Conservation (phyloP, 139 green algal species). For the Gonium pectorale region DNA sequence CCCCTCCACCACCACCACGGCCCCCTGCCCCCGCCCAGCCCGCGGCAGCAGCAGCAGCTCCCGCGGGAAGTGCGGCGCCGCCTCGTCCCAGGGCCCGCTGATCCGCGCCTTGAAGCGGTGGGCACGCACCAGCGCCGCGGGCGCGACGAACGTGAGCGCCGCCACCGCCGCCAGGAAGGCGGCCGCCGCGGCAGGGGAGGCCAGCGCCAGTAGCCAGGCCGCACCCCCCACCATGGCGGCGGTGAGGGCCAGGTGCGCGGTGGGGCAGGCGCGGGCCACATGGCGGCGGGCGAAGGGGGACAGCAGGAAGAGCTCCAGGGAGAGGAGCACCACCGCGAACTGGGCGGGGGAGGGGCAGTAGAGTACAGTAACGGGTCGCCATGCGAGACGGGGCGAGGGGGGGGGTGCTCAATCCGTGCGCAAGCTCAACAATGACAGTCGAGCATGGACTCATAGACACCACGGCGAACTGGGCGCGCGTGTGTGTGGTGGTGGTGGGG, state of each 20-base stretch:
- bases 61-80: conserved; percentile 71
- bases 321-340: conserved; percentile 83
- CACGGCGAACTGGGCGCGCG: no score
- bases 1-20: no score
- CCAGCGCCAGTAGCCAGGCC: conserved; percentile 41
- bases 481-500: no score
- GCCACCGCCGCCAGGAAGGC: conserved; percentile 34
- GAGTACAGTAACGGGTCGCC: no score
- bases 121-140: conserved; percentile 85
- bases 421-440: no score
- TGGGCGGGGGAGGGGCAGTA: no score
- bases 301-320: conserved; percentile 85
- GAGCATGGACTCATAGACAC: no score
- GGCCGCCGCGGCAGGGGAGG: conserved; percentile 56
- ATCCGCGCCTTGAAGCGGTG: conserved; percentile 94
- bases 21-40: background rate
- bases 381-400: no score
- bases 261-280: conserved; percentile 50
- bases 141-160: conserved; percentile 78
- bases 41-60: conserved; percentile 27
- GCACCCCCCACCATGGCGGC: conserved; percentile 44
- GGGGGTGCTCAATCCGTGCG: no score
- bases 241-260: conserved; percentile 61
- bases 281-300: conserved; percentile 80
- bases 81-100: conserved; percentile 91